These are phyloP conservation scores for Phytopythium helicoides DNA, from an alignment of 352 stramenopile species.

Conservation along the genomic window DNA sequence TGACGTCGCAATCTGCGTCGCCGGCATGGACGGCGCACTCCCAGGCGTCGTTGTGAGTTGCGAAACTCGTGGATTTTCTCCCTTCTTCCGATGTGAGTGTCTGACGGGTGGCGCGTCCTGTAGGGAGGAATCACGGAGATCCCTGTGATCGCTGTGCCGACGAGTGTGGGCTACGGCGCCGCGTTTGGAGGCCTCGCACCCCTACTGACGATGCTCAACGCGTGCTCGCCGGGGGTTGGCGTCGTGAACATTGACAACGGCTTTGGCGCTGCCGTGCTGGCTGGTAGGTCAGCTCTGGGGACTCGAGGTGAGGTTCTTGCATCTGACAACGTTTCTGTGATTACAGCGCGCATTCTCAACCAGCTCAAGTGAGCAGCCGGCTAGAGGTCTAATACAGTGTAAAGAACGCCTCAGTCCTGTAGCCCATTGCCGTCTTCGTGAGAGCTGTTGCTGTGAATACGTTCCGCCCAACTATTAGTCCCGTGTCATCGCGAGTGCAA, in stretches of 20 bases:
- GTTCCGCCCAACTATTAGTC: too few species aligned
- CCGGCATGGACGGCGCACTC: constrained; percentile 97
- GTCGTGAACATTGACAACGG: constrained; percentile 99
- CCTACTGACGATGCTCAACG: constrained; percentile 98
- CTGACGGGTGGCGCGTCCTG: not conserved
- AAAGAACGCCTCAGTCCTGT: too few species aligned
- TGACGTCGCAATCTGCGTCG: constrained; percentile 94
- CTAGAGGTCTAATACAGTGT: too few species aligned
- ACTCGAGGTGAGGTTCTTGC: not conserved
- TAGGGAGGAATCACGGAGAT: constrained; percentile 78
- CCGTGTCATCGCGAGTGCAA: too few species aligned
- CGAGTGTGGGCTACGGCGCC: constrained; percentile 91
- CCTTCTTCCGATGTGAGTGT: not conserved
- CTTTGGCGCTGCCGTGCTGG: constrained; percentile 95
- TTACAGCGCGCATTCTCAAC: constrained; percentile 8
- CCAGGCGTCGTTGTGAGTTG: constrained; percentile 93
- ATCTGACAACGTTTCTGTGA: not conserved
- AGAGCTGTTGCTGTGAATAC: too few species aligned
- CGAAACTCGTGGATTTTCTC: not conserved
- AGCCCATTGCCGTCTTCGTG: too few species aligned
- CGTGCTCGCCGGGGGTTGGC: constrained; percentile 96
- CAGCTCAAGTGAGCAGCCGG: constrained; percentile 9
- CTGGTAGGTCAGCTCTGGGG: constrained; percentile 37
- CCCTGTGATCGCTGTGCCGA: constrained; percentile 90
- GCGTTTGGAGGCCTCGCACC: constrained; percentile 91